A percentile compares a stretch with the other conserved stretches of the same genome.
Conservation (phyloP, 78 protist genomes). For the Parvularia atlantis region DNA sequence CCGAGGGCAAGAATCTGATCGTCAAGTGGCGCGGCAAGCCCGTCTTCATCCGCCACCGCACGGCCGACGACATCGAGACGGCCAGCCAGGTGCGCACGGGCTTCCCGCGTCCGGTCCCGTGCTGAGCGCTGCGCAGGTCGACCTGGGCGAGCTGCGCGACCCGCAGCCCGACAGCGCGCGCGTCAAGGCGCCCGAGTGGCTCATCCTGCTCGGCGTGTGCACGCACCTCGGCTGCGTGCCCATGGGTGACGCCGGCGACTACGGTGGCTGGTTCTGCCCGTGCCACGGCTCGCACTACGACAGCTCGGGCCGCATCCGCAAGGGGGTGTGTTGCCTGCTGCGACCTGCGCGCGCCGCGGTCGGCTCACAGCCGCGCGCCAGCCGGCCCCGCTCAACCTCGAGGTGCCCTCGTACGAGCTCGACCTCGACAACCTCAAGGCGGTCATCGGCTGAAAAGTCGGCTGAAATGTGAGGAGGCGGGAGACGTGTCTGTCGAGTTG, state of each 20-base stretch:
- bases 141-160: constrained; percentile 24
- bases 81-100: too few relatives aligned
- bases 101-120: not conserved
- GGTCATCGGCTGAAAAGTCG: not conserved
- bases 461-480: too few relatives aligned
- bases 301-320: constrained; percentile 86
- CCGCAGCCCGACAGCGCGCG: constrained; percentile 57
- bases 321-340: too few relatives aligned
- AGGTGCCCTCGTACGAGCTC: constrained; percentile 56
- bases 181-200: constrained; percentile 63
- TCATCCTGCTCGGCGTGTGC: constrained; percentile 86
- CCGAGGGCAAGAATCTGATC: constrained; percentile 20
- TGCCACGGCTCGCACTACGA: constrained; percentile 98
- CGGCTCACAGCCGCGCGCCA: too few relatives aligned
- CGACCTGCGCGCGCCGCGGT: not conserved
- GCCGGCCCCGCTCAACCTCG: constrained; percentile 81
- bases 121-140: constrained; percentile 2
- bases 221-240: constrained; percentile 97
- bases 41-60: constrained; percentile 52
- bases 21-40: constrained; percentile 80
- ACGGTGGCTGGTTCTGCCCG: constrained; percentile 92
- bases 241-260: constrained; percentile 80
- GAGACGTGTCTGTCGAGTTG: too few relatives aligned
- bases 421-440: constrained; percentile 14
- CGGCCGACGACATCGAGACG: constrained; percentile 33